These are phyloP conservation scores for Globisporangium splendens DNA, from an alignment of 352 stramenopile genomes.

Conservation along the genomic window DNA sequence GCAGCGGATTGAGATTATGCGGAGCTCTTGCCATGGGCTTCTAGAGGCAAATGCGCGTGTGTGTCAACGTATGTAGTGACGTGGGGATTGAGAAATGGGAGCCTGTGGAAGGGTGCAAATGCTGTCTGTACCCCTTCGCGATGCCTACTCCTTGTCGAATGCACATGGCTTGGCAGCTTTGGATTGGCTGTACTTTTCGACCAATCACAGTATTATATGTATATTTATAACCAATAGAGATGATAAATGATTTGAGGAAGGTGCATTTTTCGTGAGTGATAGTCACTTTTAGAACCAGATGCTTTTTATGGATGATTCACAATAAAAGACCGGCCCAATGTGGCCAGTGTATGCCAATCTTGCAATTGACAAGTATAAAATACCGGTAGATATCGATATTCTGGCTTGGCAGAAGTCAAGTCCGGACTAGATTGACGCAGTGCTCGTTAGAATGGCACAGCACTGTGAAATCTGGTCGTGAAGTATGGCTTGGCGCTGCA, in stretches of 20 bases:
- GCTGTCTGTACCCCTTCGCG: not conserved
- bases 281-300: not conserved
- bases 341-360: too few relatives aligned
- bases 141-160: too few relatives aligned
- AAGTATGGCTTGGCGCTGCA: slow-evolving; percentile 46
- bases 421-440: too few relatives aligned
- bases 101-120: not conserved
- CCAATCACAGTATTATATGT: not conserved
- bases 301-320: too few relatives aligned
- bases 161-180: not conserved
- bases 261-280: not conserved
- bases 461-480: not conserved
- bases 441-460: not conserved
- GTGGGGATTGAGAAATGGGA: not conserved
- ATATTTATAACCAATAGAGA: too few relatives aligned
- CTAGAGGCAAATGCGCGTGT: too few relatives aligned
- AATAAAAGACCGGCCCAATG: too few relatives aligned
- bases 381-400: too few relatives aligned
- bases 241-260: too few relatives aligned
- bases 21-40: not conserved
- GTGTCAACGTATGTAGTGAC: not conserved
- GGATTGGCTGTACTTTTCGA: not conserved
- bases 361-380: too few relatives aligned
- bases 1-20: not conserved
- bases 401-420: too few relatives aligned